phyloP scores from a whole-genome alignment of 73 alveolate species.

The Effrenium voratum region DNA sequence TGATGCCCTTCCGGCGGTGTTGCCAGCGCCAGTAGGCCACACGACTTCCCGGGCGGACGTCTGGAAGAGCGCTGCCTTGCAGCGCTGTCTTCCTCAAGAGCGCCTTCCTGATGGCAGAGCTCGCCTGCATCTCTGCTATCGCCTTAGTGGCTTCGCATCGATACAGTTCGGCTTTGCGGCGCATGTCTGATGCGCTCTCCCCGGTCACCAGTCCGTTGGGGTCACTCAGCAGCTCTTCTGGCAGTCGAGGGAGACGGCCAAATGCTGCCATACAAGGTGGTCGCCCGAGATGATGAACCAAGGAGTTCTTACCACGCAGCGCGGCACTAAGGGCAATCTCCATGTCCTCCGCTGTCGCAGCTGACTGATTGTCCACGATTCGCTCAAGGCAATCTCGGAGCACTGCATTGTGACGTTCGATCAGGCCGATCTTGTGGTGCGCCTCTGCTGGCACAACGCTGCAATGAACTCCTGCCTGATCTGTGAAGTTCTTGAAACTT shows the following conservation, averaged over 20 bases:
- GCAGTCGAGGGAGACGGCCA: too few species aligned
- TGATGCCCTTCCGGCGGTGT: neutral
- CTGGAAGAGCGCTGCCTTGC: neutral
- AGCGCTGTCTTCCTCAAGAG: neutral
- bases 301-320: neutral
- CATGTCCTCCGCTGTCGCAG: neutral
- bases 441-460: neutral
- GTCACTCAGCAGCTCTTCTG: too few species aligned
- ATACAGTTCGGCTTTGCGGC: neutral
- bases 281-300: too few species aligned
- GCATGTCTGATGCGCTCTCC: neutral
- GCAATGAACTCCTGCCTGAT: too few species aligned
- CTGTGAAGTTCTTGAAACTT: too few species aligned
- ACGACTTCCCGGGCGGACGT: neutral
- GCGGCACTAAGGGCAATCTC: neutral
- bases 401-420: neutral
- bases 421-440: neutral
- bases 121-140: neutral
- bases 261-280: too few species aligned
- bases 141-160: neutral
- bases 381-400: neutral
- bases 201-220: too few species aligned
- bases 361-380: neutral
- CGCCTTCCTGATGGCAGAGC: neutral
- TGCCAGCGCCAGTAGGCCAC: slow-evolving; percentile 4